Conservation (phyloP, 1,284 basidiomycete genomes). For the Microbotryomycetes sp. region DNA sequence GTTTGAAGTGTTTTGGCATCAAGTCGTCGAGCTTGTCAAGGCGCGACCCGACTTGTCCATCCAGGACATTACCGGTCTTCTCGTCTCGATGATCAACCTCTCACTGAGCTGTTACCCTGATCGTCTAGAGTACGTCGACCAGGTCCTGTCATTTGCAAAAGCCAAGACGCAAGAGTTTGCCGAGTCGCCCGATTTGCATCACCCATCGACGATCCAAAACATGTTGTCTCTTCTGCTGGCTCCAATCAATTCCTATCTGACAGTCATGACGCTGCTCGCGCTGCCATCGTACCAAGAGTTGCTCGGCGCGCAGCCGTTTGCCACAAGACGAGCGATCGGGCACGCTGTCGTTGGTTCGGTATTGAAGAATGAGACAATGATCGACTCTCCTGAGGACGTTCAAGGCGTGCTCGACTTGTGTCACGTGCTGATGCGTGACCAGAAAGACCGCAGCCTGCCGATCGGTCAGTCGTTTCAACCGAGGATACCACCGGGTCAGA, state of each 20-base stretch:
- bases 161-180: constrained; percentile 75
- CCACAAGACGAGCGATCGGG: constrained; percentile 77
- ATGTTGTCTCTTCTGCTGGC: constrained; percentile 81
- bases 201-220: constrained; percentile 74
- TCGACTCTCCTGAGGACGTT: constrained; percentile 83
- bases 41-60: constrained; percentile 89
- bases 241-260: constrained; percentile 88
- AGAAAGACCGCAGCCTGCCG: constrained; percentile 54
- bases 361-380: constrained; percentile 86
- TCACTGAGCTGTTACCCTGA: constrained; percentile 93
- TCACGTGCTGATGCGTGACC: constrained; percentile 81
- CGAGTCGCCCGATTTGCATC: constrained; percentile 78
- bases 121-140: constrained; percentile 87
- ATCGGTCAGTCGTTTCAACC: constrained; percentile 28
- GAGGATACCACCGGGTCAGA: constrained; percentile 46
- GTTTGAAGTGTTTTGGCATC: constrained; percentile 96
- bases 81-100: constrained; percentile 86
- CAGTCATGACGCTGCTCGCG: constrained; percentile 84
- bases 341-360: constrained; percentile 86
- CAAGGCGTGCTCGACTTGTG: constrained; percentile 84
- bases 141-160: constrained; percentile 77
- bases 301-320: constrained; percentile 73
- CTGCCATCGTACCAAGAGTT: constrained; percentile 79
- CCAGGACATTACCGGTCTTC: constrained; percentile 86
- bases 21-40: constrained; percentile 94